A percentile compares a stretch with the other conserved stretches of the same genome.
Conservation (phyloP, 169 alveolate species). For the Toxoplasma gondii region DNA sequence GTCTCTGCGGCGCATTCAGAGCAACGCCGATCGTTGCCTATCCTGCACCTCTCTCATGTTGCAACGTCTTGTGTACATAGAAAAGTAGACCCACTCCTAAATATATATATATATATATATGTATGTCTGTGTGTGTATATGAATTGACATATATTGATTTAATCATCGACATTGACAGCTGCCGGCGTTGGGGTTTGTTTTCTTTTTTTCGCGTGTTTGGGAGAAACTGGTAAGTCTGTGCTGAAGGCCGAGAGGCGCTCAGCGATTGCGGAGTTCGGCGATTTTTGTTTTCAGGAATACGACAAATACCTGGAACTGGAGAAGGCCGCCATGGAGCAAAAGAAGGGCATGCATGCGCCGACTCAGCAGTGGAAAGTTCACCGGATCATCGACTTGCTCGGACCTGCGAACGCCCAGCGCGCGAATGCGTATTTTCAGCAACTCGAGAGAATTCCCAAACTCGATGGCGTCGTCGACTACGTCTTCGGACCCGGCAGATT, state of each 20-base stretch:
- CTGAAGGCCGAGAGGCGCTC: background rate
- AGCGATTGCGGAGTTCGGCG: background rate
- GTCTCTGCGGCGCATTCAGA: too few species aligned
- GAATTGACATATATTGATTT: too few species aligned
- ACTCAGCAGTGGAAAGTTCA: background rate
- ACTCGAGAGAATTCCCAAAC: constrained; percentile 24
- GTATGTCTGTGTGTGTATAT: background rate
- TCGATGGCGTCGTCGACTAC: constrained; percentile 51
- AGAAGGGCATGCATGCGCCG: constrained; percentile 44
- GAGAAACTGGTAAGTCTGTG: too few species aligned
- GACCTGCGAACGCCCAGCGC: constrained; percentile 55
- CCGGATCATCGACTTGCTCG: constrained; percentile 47
- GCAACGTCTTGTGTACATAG: too few species aligned
- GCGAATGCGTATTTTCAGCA: constrained; percentile 31
- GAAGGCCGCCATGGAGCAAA: constrained; percentile 43
- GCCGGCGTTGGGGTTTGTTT: too few species aligned
- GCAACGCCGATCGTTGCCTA: too few species aligned
- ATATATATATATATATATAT: background rate
- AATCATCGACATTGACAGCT: too few species aligned
- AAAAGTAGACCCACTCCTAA: background rate
- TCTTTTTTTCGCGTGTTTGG: too few species aligned
- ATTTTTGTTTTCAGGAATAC: constrained; percentile 3
- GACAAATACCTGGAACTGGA: constrained; percentile 42
- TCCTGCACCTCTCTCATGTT: too few species aligned
- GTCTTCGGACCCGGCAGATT: constrained; percentile 49